Percentiles rank a stretch among this genome's conserved stretches.
phyloP scores from a whole-genome alignment of 352 stramenopile genomes.

The Phytophthora colocasiae region DNA sequence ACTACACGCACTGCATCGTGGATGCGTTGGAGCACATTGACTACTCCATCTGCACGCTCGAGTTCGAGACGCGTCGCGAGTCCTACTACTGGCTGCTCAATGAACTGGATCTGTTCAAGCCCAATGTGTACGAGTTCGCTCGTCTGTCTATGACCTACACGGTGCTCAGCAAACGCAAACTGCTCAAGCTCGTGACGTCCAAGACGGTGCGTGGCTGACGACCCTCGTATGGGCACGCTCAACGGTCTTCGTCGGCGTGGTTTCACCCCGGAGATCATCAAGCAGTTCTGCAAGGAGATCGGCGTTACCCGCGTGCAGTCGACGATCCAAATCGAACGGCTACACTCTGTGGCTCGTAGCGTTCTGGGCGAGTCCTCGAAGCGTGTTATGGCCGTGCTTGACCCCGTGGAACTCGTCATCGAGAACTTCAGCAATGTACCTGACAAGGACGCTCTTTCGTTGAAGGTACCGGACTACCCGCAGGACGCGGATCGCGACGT shows the following conservation, averaged over 20 bases:
- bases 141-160: conserved; percentile 98
- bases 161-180: conserved; percentile 98
- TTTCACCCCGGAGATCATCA: conserved; percentile 86
- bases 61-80: conserved; percentile 99
- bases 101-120: conserved; percentile 97
- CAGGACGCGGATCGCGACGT: conserved; percentile 73
- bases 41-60: conserved; percentile 99
- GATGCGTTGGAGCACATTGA: conserved; percentile 99
- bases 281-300: conserved; percentile 90
- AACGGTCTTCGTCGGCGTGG: conserved; percentile 92
- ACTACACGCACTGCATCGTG: conserved; percentile 99
- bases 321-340: conserved; percentile 86
- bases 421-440: conserved; percentile 67
- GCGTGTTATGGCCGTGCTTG: conserved; percentile 83
- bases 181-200: conserved; percentile 98
- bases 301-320: conserved; percentile 88
- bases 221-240: conserved; percentile 98
- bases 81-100: conserved; percentile 99
- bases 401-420: conserved; percentile 78
- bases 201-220: conserved; percentile 92
- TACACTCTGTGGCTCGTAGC: conserved; percentile 76
- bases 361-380: conserved; percentile 76
- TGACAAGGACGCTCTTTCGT: conserved; percentile 46
- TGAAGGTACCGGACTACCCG: conserved; percentile 75
- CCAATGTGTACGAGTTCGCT: conserved; percentile 97